Conservation (phyloP, 1,139 yeast species). For the Candida neerlandica region DNA sequence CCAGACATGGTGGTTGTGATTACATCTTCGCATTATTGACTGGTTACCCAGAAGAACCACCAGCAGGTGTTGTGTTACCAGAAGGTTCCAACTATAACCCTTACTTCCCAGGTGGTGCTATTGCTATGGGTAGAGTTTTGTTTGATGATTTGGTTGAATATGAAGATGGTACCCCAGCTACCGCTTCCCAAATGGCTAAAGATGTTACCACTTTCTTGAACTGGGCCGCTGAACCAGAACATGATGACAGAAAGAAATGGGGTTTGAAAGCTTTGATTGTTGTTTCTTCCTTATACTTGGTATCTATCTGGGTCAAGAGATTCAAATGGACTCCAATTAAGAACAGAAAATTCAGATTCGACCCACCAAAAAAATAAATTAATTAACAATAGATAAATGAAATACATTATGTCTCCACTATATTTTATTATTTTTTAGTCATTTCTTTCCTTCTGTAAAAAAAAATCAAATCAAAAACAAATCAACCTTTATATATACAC, state of each 20-base stretch:
- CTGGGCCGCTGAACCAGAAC: conserved; percentile 99
- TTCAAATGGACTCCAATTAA: conserved; percentile 98
- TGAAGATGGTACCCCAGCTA: conserved; percentile 98
- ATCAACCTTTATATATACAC: neutral
- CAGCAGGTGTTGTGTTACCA: conserved; percentile 94
- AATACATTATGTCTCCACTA: conserved; percentile 3
- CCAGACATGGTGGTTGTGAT: conserved; percentile 98
- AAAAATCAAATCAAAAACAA: neutral
- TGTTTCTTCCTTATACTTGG: conserved; percentile 75
- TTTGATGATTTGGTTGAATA: conserved; percentile 96
- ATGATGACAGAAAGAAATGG: conserved; percentile 95
- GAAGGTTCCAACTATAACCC: conserved; percentile 98
- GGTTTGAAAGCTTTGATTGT: conserved; percentile 92
- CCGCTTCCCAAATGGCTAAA: conserved; percentile 99
- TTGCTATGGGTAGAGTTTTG: conserved; percentile 98
- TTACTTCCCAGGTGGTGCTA: conserved; percentile 99
- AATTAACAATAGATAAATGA: conserved; percentile 3
- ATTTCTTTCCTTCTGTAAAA: conserved; percentile 1
- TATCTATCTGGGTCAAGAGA: conserved; percentile 92
- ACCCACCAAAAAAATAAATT: conserved; percentile 57
- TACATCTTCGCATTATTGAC: conserved; percentile 93
- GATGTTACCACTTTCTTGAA: conserved; percentile 93
- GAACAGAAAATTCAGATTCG: conserved; percentile 92
- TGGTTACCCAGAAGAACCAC: conserved; percentile 98
- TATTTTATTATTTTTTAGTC: conserved; percentile 3